These are phyloP conservation scores for Ambrosia artemisiifolia DNA, from an alignment of 129 eudicot genomes.

Conservation along the genomic window DNA sequence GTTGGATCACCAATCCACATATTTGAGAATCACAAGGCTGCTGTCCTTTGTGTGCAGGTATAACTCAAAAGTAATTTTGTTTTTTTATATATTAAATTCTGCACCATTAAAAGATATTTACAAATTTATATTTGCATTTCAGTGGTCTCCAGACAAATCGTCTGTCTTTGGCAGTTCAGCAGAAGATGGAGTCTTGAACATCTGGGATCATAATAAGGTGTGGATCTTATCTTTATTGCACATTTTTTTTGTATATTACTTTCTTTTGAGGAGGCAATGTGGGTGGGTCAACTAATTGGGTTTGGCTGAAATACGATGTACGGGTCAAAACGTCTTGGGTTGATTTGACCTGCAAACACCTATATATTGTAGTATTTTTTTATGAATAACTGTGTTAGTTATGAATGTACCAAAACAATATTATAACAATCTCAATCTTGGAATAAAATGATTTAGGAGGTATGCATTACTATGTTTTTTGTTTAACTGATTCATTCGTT, in stretches of 20 bases:
- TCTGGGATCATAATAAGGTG: constrained; percentile 85
- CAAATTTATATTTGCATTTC: background rate
- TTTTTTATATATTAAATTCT: background rate
- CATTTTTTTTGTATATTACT: background rate
- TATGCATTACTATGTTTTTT: background rate
- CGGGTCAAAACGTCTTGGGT: too few species aligned
- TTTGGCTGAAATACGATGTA: too few species aligned
- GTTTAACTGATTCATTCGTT: background rate
- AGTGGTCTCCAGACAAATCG: constrained; percentile 88
- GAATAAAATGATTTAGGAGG: background rate
- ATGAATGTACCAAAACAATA: background rate
- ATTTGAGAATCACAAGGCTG: constrained; percentile 78
- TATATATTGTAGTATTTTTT: background rate
- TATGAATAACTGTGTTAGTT: background rate
- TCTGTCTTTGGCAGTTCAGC: constrained; percentile 95
- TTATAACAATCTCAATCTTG: background rate
- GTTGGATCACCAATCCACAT: constrained; percentile 79
- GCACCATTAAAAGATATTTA: background rate
- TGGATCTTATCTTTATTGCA: background rate
- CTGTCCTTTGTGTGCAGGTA: constrained; percentile 94
- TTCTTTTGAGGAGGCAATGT: background rate
- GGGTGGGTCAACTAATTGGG: background rate
- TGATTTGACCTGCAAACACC: background rate
- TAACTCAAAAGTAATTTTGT: background rate
- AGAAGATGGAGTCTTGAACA: constrained; percentile 74